These are phyloP conservation scores for Scedosporium aurantiacum DNA, from an alignment of 2,329 filamentous ascomycete genomes.

Conservation along the genomic window DNA sequence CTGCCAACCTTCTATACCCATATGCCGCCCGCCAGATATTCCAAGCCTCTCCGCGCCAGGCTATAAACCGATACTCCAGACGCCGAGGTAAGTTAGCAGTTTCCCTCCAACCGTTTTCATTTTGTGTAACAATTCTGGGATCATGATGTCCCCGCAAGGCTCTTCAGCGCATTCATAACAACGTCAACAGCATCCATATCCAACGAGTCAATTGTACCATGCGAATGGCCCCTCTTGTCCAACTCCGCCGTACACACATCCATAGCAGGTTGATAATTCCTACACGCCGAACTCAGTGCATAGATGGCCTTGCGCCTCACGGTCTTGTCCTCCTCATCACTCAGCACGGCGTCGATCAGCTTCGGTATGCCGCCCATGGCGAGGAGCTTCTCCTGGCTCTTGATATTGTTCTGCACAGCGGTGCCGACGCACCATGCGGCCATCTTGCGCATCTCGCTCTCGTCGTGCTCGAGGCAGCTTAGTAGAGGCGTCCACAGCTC, in stretches of 20 bases:
- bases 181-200: constrained; percentile 82
- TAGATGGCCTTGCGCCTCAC: constrained; percentile 82
- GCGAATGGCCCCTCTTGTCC: constrained; percentile 41
- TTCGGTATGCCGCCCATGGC: constrained; percentile 56
- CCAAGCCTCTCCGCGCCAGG: background rate
- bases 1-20: background rate
- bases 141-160: constrained; percentile 3
- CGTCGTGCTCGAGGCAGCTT: constrained; percentile 52
- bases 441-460: constrained; percentile 66
- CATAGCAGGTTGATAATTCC: constrained; percentile 83
- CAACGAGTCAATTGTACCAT: constrained; percentile 58
- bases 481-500: constrained; percentile 76
- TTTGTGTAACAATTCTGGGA: background rate
- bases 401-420: constrained; percentile 90
- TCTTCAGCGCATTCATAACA: constrained; percentile 52
- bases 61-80: constrained; percentile 7
- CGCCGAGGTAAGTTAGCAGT: background rate
- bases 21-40: background rate
- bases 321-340: constrained; percentile 45
- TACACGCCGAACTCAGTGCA: constrained; percentile 71
- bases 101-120: background rate
- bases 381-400: constrained; percentile 62
- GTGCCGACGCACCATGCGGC: constrained; percentile 93
- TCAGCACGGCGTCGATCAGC: constrained; percentile 54
- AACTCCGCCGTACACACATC: constrained; percentile 56